Evolutionary conservation across 805 yeast genomes (phyloP), one percentile per base, ranked within the genome.

Genomic region (Starmerella stellata): DNA sequence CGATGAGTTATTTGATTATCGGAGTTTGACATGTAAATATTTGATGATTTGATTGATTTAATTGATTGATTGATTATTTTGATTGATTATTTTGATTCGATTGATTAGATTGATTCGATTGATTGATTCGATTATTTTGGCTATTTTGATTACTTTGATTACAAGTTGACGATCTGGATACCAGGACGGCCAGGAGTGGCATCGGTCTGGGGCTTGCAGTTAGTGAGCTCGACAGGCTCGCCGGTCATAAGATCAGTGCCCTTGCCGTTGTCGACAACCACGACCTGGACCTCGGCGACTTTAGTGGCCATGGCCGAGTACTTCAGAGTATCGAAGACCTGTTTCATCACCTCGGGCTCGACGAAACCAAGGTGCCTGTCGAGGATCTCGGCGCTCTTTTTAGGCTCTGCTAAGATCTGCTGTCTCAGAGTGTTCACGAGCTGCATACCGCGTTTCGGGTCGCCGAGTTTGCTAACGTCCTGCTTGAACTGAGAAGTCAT

Each of bases 361-460:
- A 75, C 68, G 60, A 82, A 90, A 25, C 75, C 68, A 49, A 87
- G 71, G 61, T 85, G 78, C 64, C 96, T 74, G 68, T 83, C 76
- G 68, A 90, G 82, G 20, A 90, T 94, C 38, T 70, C 70, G 38
- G 70, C 72, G 16, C 94, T 75, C 23, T 75, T 60, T 38, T 50
- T 53, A 8, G 57, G 57, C 23, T 54, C 54, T 25, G 47, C 41
- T 30, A 66, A 61, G 48, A 90, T 67, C 63, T 93, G 74, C 56
- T 76, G 80, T 61, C 90, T 85, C 59, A 90, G 65, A 50, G 72
- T 64, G 47, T 87, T 75, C 44, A 90, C 83, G 59, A 85, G 87
- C 43, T 96, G 96, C 96, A 90, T 90, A 43, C 94, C 95, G 52
- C 92, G 77, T 70, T 90, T 90, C 79, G 85, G 80, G 53, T 90